These are phyloP conservation scores for Geotrichum candidum DNA, from an alignment of 1,139 yeast genomes.

Conservation along the genomic window DNA sequence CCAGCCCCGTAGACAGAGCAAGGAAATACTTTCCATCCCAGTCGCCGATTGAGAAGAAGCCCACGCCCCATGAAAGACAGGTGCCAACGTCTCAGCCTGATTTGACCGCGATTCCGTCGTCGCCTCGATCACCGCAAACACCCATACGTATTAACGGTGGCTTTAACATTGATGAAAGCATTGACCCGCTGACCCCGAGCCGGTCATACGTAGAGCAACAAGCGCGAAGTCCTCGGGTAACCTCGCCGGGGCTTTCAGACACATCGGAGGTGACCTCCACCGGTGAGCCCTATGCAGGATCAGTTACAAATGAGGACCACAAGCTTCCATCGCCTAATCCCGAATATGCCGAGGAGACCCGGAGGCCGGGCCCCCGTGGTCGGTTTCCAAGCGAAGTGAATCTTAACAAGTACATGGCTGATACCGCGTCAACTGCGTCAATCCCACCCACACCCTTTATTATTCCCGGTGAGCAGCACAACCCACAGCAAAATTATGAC, in stretches of 20 bases:
- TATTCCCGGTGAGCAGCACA: slow-evolving; percentile 14
- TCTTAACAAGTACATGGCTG: slow-evolving; percentile 4
- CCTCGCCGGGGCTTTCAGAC: slow-evolving; percentile 16
- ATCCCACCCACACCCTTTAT: not conserved
- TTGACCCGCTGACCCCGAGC: slow-evolving; percentile 12
- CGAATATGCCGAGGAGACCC: slow-evolving; percentile 15
- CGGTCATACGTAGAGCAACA: not conserved
- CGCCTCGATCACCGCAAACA: slow-evolving; percentile 22
- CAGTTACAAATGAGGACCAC: slow-evolving; percentile 8
- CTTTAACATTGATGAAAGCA: slow-evolving; percentile 4
- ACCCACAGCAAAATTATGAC: slow-evolving; percentile 20
- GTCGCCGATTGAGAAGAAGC: slow-evolving; percentile 11
- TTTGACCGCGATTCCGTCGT: not conserved
- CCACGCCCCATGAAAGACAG: slow-evolving; percentile 17
- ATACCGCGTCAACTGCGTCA: not conserved
- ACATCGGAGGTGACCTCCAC: slow-evolving; percentile 29
- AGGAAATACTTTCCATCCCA: slow-evolving; percentile 21
- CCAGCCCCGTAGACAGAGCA: slow-evolving; percentile 35
- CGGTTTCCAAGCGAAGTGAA: slow-evolving; percentile 24
- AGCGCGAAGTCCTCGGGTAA: slow-evolving; percentile 23
- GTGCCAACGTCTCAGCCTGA: slow-evolving; percentile 20
- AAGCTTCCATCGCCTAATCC: slow-evolving; percentile 7
- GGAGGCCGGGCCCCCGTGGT: slow-evolving; percentile 21
- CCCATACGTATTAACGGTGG: not conserved
- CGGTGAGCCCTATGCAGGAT: slow-evolving; percentile 27